Base-by-base conservation (phyloP, 2,329 filamentous ascomycete species). In the Trichoderma simmonsii region DNA sequence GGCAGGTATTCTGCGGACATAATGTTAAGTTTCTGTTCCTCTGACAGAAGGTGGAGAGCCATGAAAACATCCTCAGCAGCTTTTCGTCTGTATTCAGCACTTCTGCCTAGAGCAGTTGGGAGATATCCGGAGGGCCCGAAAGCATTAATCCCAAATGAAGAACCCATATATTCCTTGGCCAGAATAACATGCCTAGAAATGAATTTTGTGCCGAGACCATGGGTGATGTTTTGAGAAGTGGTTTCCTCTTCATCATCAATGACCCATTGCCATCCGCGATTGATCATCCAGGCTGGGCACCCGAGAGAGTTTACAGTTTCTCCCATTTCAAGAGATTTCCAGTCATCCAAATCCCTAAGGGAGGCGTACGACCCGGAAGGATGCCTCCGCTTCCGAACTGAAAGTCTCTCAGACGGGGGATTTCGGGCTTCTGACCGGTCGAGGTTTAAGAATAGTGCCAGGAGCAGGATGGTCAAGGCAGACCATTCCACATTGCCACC, bases 1-100 rank as follows among this genome's bases (percentile, higher is more conserved):
- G 84, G 84, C 2, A 77, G 75, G 51, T 83, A 82, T 65, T 86
- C 85, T 0, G 85, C 82, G 0, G 81, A 81, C 73, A 86, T 84
- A 5, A 91, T 87, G 73, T 93, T 89, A 2, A 99, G 87, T 78
- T 97, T 98, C 74, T 92, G 87, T 79, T 99, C 96, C 80, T 99
- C 95, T 0, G 92, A 87, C n/a, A 97, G 84, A 3, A 98, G 85
- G 82, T 99, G 96, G 14, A 99, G 84, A 1, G 89, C 92, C 74
- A 97, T 84, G 48, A 95, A 87, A 66, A 92, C 86, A 77, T 93
- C 88, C 78, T 91, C 83, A 39, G 92, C 86, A 70, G 90, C 82
- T 77, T 86, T 90, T 71, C 87, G 85, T 57, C 90, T 87, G 64
- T 86, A 85, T 71, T 89, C 88, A 48, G 87, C 83, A 70, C 85